These are phyloP conservation scores for Pelagophyceae sp. DNA, from an alignment of 352 stramenopile species.

Conservation along the genomic window DNA sequence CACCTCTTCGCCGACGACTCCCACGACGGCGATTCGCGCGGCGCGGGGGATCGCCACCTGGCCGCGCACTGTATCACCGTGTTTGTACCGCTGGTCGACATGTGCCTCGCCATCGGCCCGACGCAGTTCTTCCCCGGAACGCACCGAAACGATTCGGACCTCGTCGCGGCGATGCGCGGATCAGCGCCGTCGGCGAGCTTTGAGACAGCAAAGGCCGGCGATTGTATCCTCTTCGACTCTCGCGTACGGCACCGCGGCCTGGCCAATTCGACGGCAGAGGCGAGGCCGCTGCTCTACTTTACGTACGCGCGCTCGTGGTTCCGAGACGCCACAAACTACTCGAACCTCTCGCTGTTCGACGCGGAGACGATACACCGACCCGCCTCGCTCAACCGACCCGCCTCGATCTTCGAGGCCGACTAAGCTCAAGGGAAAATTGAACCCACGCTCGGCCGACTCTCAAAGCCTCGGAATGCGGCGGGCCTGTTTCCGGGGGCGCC, in stretches of 20 bases:
- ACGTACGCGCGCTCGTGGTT: slow-evolving; percentile 12
- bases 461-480: too few relatives aligned
- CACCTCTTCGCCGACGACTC: slow-evolving; percentile 29
- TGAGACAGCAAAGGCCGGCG: slow-evolving; percentile 34
- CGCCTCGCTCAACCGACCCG: too few relatives aligned
- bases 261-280: slow-evolving; percentile 33
- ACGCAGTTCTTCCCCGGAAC: slow-evolving; percentile 12
- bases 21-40: neutral
- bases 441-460: too few relatives aligned
- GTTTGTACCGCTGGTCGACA: slow-evolving; percentile 46
- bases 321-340: slow-evolving; percentile 17
- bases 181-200: neutral
- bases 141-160: neutral
- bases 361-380: too few relatives aligned
- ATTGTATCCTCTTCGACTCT: slow-evolving; percentile 54
- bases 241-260: slow-evolving; percentile 46
- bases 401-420: too few relatives aligned
- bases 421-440: too few relatives aligned
- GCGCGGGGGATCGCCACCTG: neutral
- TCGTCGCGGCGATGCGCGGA: neutral
- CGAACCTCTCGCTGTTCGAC: slow-evolving; percentile 1
- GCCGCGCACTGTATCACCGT: slow-evolving; percentile 43
- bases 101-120: slow-evolving; percentile 31
- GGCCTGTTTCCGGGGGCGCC: too few relatives aligned
- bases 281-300: slow-evolving; percentile 8